phyloP scores from a whole-genome alignment of 163 green algal genomes.

The Chlamydomonas reinhardtii region DNA sequence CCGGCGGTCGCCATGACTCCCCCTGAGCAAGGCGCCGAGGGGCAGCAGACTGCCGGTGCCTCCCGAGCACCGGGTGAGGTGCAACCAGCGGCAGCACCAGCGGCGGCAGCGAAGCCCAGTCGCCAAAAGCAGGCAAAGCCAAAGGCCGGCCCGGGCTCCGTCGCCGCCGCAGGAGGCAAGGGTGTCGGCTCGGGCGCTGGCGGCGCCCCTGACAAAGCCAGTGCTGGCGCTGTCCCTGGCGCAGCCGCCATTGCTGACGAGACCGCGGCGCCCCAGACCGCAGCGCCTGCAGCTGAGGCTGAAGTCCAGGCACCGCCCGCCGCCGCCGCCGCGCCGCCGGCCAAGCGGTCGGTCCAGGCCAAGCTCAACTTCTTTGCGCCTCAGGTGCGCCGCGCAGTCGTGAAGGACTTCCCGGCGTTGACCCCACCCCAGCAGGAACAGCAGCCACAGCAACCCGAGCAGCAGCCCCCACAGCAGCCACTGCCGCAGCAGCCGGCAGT shows the following conservation, averaged over 20 bases:
- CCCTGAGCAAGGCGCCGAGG: too few species aligned
- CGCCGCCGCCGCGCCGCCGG: background rate
- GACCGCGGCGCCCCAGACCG: background rate
- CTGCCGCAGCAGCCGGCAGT: background rate
- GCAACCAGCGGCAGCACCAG: too few species aligned
- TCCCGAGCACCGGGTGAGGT: too few species aligned
- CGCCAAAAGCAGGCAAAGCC: too few species aligned
- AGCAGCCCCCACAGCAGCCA: background rate
- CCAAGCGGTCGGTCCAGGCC: slow-evolving; percentile 8
- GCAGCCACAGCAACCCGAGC: background rate
- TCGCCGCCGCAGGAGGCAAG: too few species aligned
- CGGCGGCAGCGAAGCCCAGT: too few species aligned
- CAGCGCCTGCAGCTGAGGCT: background rate
- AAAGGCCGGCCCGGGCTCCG: too few species aligned
- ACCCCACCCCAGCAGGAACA: too few species aligned
- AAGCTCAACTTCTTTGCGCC: slow-evolving; percentile 42
- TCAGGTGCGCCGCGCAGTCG: background rate
- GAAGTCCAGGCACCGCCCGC: background rate
- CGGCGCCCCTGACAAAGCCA: background rate
- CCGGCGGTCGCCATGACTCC: too few species aligned
- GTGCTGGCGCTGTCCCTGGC: background rate
- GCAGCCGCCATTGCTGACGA: too few species aligned
- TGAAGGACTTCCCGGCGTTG: background rate
- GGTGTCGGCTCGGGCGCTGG: too few species aligned
- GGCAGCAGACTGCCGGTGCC: too few species aligned